Evolutionary conservation across 225 moss, liverwort and hornwort species (phyloP), one percentile per base, ranked within the genome.

Genomic region (Polytrichum commune): DNA sequence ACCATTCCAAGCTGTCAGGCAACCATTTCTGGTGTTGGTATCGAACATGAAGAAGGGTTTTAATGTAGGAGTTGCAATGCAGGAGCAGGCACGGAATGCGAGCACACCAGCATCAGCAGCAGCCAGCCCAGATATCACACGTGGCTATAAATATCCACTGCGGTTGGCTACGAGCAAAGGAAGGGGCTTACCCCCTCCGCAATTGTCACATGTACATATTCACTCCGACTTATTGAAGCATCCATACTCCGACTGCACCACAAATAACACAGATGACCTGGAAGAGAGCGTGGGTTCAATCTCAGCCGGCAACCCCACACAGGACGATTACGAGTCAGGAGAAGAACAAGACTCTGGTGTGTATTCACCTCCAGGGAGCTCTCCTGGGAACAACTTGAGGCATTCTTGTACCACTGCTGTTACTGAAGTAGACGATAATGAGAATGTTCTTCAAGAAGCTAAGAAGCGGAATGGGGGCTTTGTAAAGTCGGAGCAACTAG

Each of bases 241-340:
- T 33, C 83, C 79, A 54, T 75, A 90, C 53, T 82, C 90, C 5
- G 91, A 86, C 53, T 86, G 85, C 69, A 89, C 87, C 1, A 81
- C 85, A 10, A 79, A 77, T 73, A 89, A 83, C 23, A 90, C 80
- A 54, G 97, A 95, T 18, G 93, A 98, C 68, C 65, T 93, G 80
- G 97, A 98, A 73, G 97, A 98, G 90, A 98, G 97, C 58, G 97
- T 98, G 5, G 97, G 97, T n/a, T 98, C 97, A 27, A 93, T 98
- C 46, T 98, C 97, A 58, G 93, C 84, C 71, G 91, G 95, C n/a
- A 82, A 81, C 29, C 78, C 82, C 25, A 84, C 81, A 26, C 85
- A 90, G 16, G 88, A 95, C 61, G 85, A 88, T 55, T 93, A 82
- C 29, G 97, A 92, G 63, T 89, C 94, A 16, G 92, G 89, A 54